These are phyloP conservation scores for Penstemon barbatus DNA, from an alignment of 257 asterid species.

Conservation along the genomic window DNA sequence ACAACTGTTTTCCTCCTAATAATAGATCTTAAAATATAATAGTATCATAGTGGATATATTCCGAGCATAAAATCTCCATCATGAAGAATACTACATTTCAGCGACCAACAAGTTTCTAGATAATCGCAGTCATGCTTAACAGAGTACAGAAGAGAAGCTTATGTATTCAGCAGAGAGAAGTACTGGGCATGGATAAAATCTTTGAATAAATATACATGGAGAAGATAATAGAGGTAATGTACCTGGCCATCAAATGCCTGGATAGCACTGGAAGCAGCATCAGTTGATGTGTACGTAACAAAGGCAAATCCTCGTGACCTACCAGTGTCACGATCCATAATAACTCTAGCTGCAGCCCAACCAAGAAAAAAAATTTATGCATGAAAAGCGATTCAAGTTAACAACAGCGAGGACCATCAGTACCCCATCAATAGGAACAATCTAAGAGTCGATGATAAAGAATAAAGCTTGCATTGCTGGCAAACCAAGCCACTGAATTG, in stretches of 20 bases:
- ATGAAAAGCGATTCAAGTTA: not conserved
- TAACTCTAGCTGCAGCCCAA: constrained; percentile 63
- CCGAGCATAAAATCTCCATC: constrained; percentile 1
- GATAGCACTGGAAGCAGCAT: constrained; percentile 77
- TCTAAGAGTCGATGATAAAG: not conserved
- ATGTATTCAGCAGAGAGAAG: not conserved
- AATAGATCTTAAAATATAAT: not conserved
- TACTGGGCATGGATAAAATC: not conserved
- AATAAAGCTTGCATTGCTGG: not conserved
- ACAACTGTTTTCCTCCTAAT: not conserved
- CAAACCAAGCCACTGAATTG: not conserved
- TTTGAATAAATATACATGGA: not conserved
- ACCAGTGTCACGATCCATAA: constrained; percentile 80
- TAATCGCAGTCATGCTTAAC: not conserved
- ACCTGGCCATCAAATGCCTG: constrained; percentile 89
- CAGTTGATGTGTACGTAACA: constrained; percentile 66
- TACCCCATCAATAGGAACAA: not conserved
- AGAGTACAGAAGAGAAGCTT: too few relatives aligned
- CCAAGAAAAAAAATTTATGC: not conserved
- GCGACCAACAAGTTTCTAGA: not conserved
- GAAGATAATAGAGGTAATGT: constrained; percentile 11
- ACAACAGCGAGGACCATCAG: not conserved
- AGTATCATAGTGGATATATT: not conserved
- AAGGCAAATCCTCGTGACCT: constrained; percentile 93
- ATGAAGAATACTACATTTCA: not conserved